Evolutionary conservation across 2,329 filamentous ascomycete genomes (phyloP).

Genomic region (Cordyceps cateniannulata): DNA sequence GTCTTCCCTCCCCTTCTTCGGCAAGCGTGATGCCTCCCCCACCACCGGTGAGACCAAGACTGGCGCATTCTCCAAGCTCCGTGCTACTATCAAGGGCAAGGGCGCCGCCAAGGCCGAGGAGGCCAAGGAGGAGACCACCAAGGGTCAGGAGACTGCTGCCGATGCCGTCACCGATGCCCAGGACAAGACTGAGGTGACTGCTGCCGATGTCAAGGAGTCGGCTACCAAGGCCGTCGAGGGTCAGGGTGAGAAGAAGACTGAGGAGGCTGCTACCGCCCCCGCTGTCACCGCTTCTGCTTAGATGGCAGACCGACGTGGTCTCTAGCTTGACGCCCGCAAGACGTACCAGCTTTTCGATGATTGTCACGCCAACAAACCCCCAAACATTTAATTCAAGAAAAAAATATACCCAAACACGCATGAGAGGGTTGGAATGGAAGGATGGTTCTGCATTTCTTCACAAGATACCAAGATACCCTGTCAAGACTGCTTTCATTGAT

Average conservation of each 20-base stretch:
- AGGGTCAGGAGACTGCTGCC: slow-evolving; percentile 30
- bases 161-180: slow-evolving; percentile 26
- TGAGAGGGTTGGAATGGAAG: slow-evolving; percentile 41
- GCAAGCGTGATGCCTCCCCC: slow-evolving; percentile 66
- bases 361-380: slow-evolving; percentile 17
- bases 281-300: slow-evolving; percentile 48
- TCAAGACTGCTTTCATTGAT: slow-evolving; percentile 43
- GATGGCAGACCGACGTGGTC: slow-evolving; percentile 22
- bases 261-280: slow-evolving; percentile 36
- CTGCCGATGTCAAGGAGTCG: slow-evolving; percentile 25
- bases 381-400: slow-evolving; percentile 19
- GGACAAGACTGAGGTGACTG: slow-evolving; percentile 30
- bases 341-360: slow-evolving; percentile 3
- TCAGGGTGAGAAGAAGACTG: slow-evolving; percentile 23
- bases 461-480: slow-evolving; percentile 49
- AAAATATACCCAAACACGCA: slow-evolving; percentile 19
- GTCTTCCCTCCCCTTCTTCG: slow-evolving; percentile 69
- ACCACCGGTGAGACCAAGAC: slow-evolving; percentile 48
- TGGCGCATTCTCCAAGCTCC: slow-evolving; percentile 54
- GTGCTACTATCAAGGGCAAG: slow-evolving; percentile 49
- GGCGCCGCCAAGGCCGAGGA: slow-evolving; percentile 35
- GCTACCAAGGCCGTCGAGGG: slow-evolving; percentile 18
- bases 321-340: slow-evolving; percentile 7
- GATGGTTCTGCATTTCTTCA: slow-evolving; percentile 48
- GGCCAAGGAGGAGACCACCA: slow-evolving; percentile 22